phyloP scores from a whole-genome alignment of 2,329 filamentous ascomycete species.

The Phialophora expanda region DNA sequence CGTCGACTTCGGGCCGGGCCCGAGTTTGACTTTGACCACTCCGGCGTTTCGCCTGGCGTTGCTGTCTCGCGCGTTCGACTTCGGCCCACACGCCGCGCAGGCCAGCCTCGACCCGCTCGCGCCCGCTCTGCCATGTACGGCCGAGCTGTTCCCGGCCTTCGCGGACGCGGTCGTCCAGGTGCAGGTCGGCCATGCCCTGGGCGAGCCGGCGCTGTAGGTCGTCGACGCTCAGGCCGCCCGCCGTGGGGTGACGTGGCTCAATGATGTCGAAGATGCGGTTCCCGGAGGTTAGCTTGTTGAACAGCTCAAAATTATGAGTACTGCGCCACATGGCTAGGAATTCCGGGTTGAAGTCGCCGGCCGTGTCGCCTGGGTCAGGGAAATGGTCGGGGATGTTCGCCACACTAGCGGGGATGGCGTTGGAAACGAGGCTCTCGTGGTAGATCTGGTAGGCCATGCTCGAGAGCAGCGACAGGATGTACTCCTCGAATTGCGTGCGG shows the following conservation, averaged over 20 bases:
- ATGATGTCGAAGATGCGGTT: constrained; percentile 88
- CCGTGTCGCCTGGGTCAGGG: constrained; percentile 68
- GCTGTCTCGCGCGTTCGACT: constrained; percentile 28
- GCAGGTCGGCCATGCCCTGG: constrained; percentile 90
- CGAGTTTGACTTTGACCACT: constrained; percentile 12
- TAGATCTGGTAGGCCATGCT: constrained; percentile 79
- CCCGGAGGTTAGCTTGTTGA: constrained; percentile 74
- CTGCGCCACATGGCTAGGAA: constrained; percentile 87
- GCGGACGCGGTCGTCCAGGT: constrained; percentile 87
- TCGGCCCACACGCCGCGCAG: constrained; percentile 36
- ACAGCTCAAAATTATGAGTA: constrained; percentile 91
- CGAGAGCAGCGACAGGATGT: constrained; percentile 85
- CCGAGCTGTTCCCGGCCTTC: constrained; percentile 83
- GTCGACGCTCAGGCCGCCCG: constrained; percentile 88
- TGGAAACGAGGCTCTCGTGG: constrained; percentile 26
- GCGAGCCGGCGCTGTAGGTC: constrained; percentile 89
- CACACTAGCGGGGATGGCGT: constrained; percentile 52
- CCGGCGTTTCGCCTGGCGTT: constrained; percentile 9
- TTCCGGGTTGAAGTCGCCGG: constrained; percentile 78
- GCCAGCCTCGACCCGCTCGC: constrained; percentile 64
- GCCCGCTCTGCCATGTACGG: constrained; percentile 83
- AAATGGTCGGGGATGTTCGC: constrained; percentile 43
- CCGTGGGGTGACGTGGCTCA: constrained; percentile 89
- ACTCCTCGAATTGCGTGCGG: constrained; percentile 94
- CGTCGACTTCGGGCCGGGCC: constrained; percentile 1